Conservation (phyloP, 2,329 filamentous ascomycete species). For the Pyrenochaeta sp. region DNA sequence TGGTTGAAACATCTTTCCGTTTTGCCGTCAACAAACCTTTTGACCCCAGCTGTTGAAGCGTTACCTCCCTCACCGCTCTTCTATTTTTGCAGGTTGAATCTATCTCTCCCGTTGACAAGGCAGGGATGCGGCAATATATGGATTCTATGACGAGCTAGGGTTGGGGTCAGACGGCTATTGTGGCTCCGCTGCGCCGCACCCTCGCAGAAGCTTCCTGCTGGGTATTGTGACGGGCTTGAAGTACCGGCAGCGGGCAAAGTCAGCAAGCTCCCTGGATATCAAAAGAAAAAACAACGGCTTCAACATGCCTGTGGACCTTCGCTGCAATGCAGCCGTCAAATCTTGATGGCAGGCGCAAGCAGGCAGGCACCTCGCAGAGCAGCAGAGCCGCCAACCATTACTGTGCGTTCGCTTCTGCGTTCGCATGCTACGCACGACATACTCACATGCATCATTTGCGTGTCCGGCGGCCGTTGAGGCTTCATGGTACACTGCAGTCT, state of each 20-base stretch:
- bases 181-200: slow-evolving; percentile 32
- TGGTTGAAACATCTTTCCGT: slow-evolving; percentile 29
- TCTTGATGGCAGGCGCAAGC: slow-evolving; percentile 30
- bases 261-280: slow-evolving; percentile 9
- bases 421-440: slow-evolving; percentile 47
- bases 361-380: slow-evolving; percentile 33
- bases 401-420: slow-evolving; percentile 36
- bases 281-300: background rate
- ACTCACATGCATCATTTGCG: slow-evolving; percentile 39
- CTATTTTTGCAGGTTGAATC: slow-evolving; percentile 33
- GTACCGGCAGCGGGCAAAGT: slow-evolving; percentile 15
- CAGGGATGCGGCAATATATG: slow-evolving; percentile 33
- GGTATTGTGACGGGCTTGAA: slow-evolving; percentile 16
- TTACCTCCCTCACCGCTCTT: slow-evolving; percentile 40
- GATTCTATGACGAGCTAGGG: slow-evolving; percentile 30
- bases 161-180: slow-evolving; percentile 23
- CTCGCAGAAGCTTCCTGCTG: slow-evolving; percentile 17
- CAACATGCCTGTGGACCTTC: slow-evolving; percentile 23
- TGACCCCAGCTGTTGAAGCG: slow-evolving; percentile 9
- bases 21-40: slow-evolving; percentile 34
- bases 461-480: slow-evolving; percentile 32
- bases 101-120: slow-evolving; percentile 11
- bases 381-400: slow-evolving; percentile 37
- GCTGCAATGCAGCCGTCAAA: slow-evolving; percentile 34
- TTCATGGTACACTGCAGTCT: slow-evolving; percentile 41